Percentiles rank a stretch among this genome's conserved stretches.
These are phyloP conservation scores for Starmerella lactis-condensi DNA, from an alignment of 805 yeast genomes.

Conservation along the genomic window DNA sequence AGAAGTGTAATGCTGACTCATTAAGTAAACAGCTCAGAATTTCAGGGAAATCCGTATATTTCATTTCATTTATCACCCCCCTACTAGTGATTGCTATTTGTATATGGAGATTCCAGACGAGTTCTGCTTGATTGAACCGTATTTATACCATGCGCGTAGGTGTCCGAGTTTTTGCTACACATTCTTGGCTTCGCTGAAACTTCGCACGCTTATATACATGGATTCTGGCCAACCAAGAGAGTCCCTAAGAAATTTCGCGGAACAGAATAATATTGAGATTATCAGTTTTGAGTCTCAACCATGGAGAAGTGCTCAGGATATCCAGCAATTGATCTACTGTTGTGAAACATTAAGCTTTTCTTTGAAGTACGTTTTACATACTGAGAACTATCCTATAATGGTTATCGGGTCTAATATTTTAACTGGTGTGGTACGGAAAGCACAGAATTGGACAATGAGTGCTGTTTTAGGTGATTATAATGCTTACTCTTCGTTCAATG, in stretches of 20 bases:
- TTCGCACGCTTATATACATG: conserved; percentile 50
- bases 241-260: conserved; percentile 45
- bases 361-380: conserved; percentile 45
- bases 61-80: background rate
- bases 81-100: background rate
- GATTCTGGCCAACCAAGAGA: conserved; percentile 78
- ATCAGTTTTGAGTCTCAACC: conserved; percentile 24
- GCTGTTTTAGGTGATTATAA: conserved; percentile 74
- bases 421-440: conserved; percentile 60
- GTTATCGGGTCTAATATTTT: conserved; percentile 65
- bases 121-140: conserved; percentile 79
- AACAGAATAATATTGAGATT: conserved; percentile 23
- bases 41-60: too few relatives aligned
- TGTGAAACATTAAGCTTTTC: conserved; percentile 37
- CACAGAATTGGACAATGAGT: conserved; percentile 78
- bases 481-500: conserved; percentile 49
- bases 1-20: too few relatives aligned
- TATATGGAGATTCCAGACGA: conserved; percentile 48
- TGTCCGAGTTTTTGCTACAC: conserved; percentile 27
- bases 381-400: conserved; percentile 43
- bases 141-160: conserved; percentile 66
- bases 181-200: conserved; percentile 52
- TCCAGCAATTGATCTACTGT: conserved; percentile 4
- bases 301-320: conserved; percentile 21
- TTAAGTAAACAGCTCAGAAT: too few relatives aligned